These are phyloP conservation scores for Arabis alpina DNA, from an alignment of 345 rosid genomes.

Conservation along the genomic window DNA sequence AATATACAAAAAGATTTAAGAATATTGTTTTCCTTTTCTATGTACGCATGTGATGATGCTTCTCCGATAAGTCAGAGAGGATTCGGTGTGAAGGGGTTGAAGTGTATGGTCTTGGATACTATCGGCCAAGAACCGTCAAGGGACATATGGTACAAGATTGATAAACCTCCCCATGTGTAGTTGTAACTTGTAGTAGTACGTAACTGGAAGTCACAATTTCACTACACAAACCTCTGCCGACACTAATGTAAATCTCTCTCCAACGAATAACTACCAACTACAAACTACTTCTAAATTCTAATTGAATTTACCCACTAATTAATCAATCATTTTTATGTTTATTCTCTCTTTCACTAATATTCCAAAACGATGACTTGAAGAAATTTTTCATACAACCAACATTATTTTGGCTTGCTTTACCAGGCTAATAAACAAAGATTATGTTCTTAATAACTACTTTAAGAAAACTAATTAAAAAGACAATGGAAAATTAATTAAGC, in stretches of 20 bases:
- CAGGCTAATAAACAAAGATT: background rate
- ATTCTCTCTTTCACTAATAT: constrained; percentile 5
- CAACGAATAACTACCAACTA: background rate
- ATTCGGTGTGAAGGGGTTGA: constrained; percentile 8
- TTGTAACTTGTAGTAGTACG: too few species aligned
- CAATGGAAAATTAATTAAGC: too few species aligned
- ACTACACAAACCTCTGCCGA: constrained; percentile 17
- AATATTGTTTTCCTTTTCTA: background rate
- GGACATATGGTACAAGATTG: constrained; percentile 27
- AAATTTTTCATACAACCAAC: background rate
- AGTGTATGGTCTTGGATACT: constrained; percentile 23
- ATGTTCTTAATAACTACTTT: too few species aligned
- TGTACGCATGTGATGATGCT: background rate
- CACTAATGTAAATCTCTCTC: too few species aligned
- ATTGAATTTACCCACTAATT: background rate
- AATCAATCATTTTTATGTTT: background rate
- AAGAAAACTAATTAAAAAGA: too few species aligned
- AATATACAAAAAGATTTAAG: too few species aligned
- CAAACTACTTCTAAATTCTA: constrained; percentile 6
- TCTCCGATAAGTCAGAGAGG: background rate
- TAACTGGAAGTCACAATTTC: background rate
- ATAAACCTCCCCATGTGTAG: background rate
- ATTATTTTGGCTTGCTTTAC: background rate
- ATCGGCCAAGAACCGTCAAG: constrained; percentile 17
- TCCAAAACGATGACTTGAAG: background rate